Conservation (phyloP, 2,329 filamentous ascomycete genomes). For the Penicillium verrucosum region DNA sequence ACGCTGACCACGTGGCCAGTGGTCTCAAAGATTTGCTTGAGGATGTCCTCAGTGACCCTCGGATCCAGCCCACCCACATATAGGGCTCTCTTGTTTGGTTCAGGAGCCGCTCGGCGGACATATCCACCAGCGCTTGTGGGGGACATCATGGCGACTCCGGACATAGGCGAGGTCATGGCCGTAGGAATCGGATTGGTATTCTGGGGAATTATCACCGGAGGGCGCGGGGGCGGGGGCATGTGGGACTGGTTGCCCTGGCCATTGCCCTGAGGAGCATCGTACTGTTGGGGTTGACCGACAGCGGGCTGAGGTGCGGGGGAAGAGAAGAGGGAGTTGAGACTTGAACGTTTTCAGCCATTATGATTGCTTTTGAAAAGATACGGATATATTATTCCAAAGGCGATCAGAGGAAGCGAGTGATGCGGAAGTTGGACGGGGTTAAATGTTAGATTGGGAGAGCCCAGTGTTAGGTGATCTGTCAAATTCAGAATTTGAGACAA, state of each 20-base stretch:
- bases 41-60: conserved; percentile 89
- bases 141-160: conserved; percentile 69
- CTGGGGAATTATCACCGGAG: conserved; percentile 81
- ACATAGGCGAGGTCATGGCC: conserved; percentile 84
- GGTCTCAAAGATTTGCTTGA: conserved; percentile 98
- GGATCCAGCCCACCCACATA: conserved; percentile 95
- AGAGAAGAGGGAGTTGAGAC: conserved; percentile 63
- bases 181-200: conserved; percentile 95
- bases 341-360: conserved; percentile 76
- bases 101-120: conserved; percentile 84
- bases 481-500: conserved; percentile 19
- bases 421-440: conserved; percentile 19
- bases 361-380: conserved; percentile 29
- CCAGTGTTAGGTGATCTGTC: conserved; percentile 5
- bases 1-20: conserved; percentile 97
- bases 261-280: conserved; percentile 69
- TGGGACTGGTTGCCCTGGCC: conserved; percentile 67
- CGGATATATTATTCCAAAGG: conserved; percentile 21
- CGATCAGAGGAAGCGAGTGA: conserved; percentile 20
- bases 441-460: conserved; percentile 3
- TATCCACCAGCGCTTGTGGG: conserved; percentile 78
- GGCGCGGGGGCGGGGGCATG: conserved; percentile 86
- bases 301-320: conserved; percentile 67
- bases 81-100: conserved; percentile 96
- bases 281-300: conserved; percentile 61